A percentile compares a stretch with the other conserved stretches of the same genome.
phyloP scores from a whole-genome alignment of 2,329 filamentous ascomycete species.

The Aspergillus sp. region DNA sequence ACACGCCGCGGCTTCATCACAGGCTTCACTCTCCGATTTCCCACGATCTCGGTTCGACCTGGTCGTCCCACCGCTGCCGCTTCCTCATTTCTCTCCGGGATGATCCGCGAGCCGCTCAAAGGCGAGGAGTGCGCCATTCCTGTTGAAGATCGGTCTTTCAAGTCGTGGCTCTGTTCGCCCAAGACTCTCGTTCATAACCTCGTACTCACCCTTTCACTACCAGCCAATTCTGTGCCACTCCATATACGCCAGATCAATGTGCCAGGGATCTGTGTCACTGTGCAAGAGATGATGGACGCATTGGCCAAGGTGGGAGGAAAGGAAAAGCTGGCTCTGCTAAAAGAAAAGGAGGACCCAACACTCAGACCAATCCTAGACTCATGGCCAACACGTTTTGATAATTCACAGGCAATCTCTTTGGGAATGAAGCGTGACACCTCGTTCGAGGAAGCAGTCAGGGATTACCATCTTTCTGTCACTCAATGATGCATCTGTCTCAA shows the following conservation, averaged over 20 bases:
- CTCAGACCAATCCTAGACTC: conserved; percentile 55
- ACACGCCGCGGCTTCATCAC: conserved; percentile 60
- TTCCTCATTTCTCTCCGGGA: conserved; percentile 63
- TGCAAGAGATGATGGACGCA: conserved; percentile 58
- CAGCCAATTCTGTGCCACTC: conserved; percentile 39
- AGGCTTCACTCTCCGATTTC: conserved; percentile 59
- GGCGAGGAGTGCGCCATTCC: conserved; percentile 55
- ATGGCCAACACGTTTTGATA: conserved; percentile 59
- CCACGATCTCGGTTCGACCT: conserved; percentile 62
- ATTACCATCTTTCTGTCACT: conserved; percentile 49
- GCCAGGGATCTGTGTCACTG: conserved; percentile 54
- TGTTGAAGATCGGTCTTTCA: conserved; percentile 52
- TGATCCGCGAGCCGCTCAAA: conserved; percentile 63
- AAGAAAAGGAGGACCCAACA: conserved; percentile 52
- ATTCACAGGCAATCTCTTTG: conserved; percentile 50
- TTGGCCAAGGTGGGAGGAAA: conserved; percentile 56
- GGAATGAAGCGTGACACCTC: conserved; percentile 54
- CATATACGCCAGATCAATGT: conserved; percentile 57
- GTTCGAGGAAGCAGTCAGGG: conserved; percentile 56
- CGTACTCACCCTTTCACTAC: conserved; percentile 48
- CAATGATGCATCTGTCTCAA: conserved; percentile 6
- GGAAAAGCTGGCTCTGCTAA: conserved; percentile 51
- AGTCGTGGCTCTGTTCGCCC: conserved; percentile 57
- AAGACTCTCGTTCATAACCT: conserved; percentile 56
- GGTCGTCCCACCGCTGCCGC: conserved; percentile 62